phyloP scores from a whole-genome alignment of 2,329 filamentous ascomycete genomes.

The Pestalotiopsis sp. region DNA sequence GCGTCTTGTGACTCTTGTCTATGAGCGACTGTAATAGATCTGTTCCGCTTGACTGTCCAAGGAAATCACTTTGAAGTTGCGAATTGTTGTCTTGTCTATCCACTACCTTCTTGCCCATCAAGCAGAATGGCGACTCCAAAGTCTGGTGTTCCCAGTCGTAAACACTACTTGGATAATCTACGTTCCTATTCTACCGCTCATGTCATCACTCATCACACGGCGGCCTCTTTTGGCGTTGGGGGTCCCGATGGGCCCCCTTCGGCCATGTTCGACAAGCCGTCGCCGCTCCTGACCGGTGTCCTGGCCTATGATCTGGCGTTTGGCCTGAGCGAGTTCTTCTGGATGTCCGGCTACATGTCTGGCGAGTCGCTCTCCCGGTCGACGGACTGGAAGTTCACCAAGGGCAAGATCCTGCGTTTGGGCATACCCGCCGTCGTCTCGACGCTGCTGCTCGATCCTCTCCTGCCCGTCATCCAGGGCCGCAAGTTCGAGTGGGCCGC shows the following conservation, averaged over 20 bases:
- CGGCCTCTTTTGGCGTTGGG: slow-evolving; percentile 9
- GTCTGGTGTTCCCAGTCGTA: not conserved
- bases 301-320: not conserved
- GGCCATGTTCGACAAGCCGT: slow-evolving; percentile 5
- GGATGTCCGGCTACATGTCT: slow-evolving; percentile 8
- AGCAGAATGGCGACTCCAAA: slow-evolving; percentile 2
- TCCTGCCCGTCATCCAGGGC: not conserved
- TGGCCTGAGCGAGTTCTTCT: slow-evolving; percentile 13
- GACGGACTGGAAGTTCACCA: not conserved
- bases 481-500: not conserved
- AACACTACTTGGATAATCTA: slow-evolving; percentile 10
- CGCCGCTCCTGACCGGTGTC: not conserved
- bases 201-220: slow-evolving; percentile 13
- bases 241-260: slow-evolving; percentile 9
- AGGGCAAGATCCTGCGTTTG: slow-evolving; percentile 5
- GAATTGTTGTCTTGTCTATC: not conserved
- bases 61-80: too few relatives aligned
- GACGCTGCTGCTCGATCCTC: not conserved
- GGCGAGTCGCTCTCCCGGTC: slow-evolving; percentile 7
- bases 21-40: too few relatives aligned
- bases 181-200: not conserved
- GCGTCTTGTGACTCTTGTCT: too few relatives aligned
- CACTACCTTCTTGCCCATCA: not conserved
- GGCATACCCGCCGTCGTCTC: slow-evolving; percentile 6
- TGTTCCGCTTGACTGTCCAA: too few relatives aligned